Conservation (phyloP, 805 yeast genomes). For the Ogataea zsoltii region DNA sequence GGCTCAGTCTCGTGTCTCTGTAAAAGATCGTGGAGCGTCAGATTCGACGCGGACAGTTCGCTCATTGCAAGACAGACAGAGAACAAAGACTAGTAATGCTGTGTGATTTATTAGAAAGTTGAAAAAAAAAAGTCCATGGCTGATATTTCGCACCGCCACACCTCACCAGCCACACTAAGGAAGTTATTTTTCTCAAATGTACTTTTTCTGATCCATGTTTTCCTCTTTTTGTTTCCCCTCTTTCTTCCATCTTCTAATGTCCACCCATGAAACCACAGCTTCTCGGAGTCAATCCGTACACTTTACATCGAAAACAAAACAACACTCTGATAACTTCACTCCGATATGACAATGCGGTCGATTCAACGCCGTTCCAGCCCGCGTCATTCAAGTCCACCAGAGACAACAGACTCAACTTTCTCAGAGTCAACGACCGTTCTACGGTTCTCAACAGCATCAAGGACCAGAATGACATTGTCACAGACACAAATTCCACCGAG, state of each 20-base stretch:
- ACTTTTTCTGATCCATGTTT: not conserved
- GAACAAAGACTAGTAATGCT: no score
- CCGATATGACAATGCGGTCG: conserved; percentile 10
- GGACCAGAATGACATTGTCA: conserved; percentile 13
- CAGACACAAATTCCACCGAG: not conserved
- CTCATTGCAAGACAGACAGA: conserved; percentile 1
- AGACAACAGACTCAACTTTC: conserved; percentile 22
- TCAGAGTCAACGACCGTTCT: conserved; percentile 17
- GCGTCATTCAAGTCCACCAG: conserved; percentile 19
- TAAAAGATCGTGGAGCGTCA: conserved; percentile 6
- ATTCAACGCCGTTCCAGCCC: conserved; percentile 13
- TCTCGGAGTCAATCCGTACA: conserved; percentile 15
- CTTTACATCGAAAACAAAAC: not conserved
- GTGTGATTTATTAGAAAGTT: no score
- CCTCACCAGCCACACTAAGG: no score
- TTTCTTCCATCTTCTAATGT: no score
- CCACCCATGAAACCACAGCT: conserved; percentile 4
- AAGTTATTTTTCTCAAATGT: no score
- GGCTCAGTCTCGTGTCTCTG: conserved; percentile 3
- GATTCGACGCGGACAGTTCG: conserved; percentile 12
- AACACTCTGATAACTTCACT: conserved; percentile 6
- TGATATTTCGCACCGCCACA: no score
- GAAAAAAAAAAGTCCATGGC: no score
- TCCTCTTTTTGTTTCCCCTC: not conserved
- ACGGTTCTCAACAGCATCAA: conserved; percentile 12